Evolutionary conservation across 2,329 filamentous ascomycete species (phyloP), one percentile per base, ranked within the genome.

Genomic region (Colletotrichum sp.): DNA sequence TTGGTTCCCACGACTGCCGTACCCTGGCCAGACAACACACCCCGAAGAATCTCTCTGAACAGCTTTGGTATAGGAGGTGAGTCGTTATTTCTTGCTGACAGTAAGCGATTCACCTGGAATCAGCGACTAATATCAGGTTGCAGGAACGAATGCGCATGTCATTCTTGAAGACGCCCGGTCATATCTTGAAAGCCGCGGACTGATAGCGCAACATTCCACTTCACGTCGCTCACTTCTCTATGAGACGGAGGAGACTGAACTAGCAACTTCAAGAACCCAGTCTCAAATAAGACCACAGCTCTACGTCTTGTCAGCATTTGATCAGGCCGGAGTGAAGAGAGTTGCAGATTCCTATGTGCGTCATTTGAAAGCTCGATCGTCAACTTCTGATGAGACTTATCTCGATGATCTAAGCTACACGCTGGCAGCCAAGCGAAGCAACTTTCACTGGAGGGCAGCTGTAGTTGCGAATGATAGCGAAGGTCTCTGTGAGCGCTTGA

Each of bases 31-130:
- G 24, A 26, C 1, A 69, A 78, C 2, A 77, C 72, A 0, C 36
- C 21, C 3, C 64, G 75, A 0, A 68, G 80, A 21, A 75, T 77
- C 4, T 80, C 79, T 30, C 72, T 83, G 71, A 82, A 83, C 76
- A 81, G 81, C 6, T 83, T 83, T n/a, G 82, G 81, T 0, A 81
- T 80, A 8, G 81, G 82, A 0, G 81, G 81, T 6, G 78, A 49
- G 39, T n/a, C 18, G 10, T 49, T 21, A 3, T 6, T 10, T 21
- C 2, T 49, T 21, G 5, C 39, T n/a, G 39, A 49, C 2, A 49
- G 12, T 49, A 1, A 12, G 18, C 18, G 5, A 12, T 49, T 6
- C 6, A 4, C 5, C 39, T 49, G 10, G 18, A n/a, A 49, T n/a
- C 39, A 21, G 39, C 10, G 39, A n/a, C 39, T 49, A n/a, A 49